Base-by-base conservation (phyloP, 2,329 filamentous ascomycete species). In the Penicillium sp. region DNA sequence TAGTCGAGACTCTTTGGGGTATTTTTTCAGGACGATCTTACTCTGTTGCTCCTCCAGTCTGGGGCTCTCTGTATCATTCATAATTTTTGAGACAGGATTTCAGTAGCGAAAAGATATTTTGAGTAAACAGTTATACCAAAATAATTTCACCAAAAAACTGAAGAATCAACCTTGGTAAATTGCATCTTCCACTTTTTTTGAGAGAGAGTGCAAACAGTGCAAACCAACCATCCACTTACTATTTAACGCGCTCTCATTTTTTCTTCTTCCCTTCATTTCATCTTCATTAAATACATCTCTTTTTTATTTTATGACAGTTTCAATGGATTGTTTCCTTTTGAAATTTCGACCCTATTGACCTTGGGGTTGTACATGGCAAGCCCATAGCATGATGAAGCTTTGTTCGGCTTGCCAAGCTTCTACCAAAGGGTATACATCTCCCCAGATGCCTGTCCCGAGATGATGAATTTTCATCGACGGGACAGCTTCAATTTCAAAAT, bases 381-480 rank as follows among this genome's bases (percentile, higher is more conserved):
- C 21, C 19, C 19, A 40, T 46, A 29, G 50, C 31, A 59, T 38
- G 36, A 84, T 88, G 83, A 82, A 81, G 69, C 75, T 96, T 54
- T 85, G 92, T 67, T 81, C 96, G 66, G 85, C 95, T 68, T 87
- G 92, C 57, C 92, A 96, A 79, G 91, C 88, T 13, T 51, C n/a
- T n/a, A 39, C 10, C 11, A 4, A 31, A 13, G 11, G 11, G 4
- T n/a, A 21, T 31, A 15, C 27, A 29, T 50, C 34, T 39, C 36
- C 16, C 16, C 6, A 44, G 29, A 34, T 25, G n/a, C 9, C 36
- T 57, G 36, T 41, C 29, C 39, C 49, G 16, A 34, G 16, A 33
- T 40, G 25, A 29, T 15, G 19, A 23, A 25, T 21, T 33, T 19
- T 54, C 11, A 23, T 50, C 13, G 15, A 36, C 15, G 39, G 46